Evolutionary conservation across 75 land plant genomes (phyloP).

Genomic region (Pinus taeda): DNA sequence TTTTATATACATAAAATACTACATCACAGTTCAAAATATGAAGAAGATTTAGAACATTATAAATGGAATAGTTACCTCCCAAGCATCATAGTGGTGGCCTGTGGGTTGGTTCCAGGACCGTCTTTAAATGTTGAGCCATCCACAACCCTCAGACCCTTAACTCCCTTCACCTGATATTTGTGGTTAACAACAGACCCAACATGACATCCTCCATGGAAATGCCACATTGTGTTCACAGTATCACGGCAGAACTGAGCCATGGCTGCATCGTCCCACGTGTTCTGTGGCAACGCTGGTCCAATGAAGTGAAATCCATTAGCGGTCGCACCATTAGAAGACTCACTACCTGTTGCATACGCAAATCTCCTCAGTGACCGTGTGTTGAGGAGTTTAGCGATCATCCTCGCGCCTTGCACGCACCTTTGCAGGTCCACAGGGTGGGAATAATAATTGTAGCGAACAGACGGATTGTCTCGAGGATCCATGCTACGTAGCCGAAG

Average conservation of each 20-base stretch:
- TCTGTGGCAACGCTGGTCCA: constrained; percentile 31
- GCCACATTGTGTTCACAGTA: constrained; percentile 70
- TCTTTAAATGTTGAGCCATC: constrained; percentile 65
- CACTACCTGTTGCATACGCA: constrained; percentile 12
- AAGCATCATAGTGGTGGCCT: constrained; percentile 86
- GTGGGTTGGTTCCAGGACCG: constrained; percentile 86
- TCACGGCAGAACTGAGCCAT: constrained; percentile 53
- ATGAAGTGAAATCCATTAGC: constrained; percentile 31
- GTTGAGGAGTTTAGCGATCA: constrained; percentile 29
- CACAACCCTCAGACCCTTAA: constrained; percentile 55
- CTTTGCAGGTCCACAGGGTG: constrained; percentile 35
- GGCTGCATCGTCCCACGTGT: constrained; percentile 14
- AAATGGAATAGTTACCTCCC: constrained; percentile 39
- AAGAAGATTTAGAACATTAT: no score
- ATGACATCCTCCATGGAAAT: constrained; percentile 80
- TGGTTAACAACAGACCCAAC: constrained; percentile 59
- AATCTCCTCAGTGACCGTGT: constrained; percentile 35
- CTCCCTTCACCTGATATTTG: constrained; percentile 40
- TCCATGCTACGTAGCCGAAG: constrained; percentile 49
- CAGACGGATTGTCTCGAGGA: constrained; percentile 47
- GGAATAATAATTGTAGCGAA: constrained; percentile 66
- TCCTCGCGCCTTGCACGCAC: constrained; percentile 41
- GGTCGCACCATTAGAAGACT: background rate
- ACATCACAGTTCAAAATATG: no score
- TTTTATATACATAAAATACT: no score